Evolutionary conservation across 306 rosid species (phyloP).

Genomic region (Cucumis melo): DNA sequence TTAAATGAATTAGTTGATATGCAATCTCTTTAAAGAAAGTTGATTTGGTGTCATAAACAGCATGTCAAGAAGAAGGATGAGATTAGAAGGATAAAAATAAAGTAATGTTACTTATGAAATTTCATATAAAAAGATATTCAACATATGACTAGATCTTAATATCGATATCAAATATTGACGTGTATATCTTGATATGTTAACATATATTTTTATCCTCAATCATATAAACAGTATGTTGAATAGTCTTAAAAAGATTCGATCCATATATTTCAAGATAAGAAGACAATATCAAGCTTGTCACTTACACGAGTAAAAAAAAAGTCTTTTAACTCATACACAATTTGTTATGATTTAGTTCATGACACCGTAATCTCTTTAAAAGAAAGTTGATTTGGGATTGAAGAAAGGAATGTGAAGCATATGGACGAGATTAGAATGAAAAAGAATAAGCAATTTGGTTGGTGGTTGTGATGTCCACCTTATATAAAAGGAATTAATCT

Average conservation of each 20-base stretch:
- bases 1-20: not conserved
- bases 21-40: not conserved
- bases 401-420: not conserved
- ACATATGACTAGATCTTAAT: too few species aligned
- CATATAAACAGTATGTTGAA: too few species aligned
- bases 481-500: constrained; percentile 1
- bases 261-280: too few species aligned
- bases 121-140: too few species aligned
- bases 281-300: too few species aligned
- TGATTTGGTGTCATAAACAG: not conserved
- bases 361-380: not conserved
- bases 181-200: too few species aligned
- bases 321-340: too few species aligned
- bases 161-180: too few species aligned
- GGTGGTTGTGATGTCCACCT: constrained; percentile 9
- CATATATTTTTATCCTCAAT: too few species aligned
- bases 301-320: too few species aligned
- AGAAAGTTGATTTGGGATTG: not conserved
- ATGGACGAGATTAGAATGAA: not conserved
- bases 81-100: not conserved
- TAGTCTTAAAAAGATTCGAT: too few species aligned
- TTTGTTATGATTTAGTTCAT: too few species aligned
- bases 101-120: not conserved
- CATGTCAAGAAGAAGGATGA: not conserved
- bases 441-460: not conserved